These are phyloP conservation scores for Pyrenochaeta sp. DNA, from an alignment of 2,329 filamentous ascomycete genomes.

Conservation along the genomic window DNA sequence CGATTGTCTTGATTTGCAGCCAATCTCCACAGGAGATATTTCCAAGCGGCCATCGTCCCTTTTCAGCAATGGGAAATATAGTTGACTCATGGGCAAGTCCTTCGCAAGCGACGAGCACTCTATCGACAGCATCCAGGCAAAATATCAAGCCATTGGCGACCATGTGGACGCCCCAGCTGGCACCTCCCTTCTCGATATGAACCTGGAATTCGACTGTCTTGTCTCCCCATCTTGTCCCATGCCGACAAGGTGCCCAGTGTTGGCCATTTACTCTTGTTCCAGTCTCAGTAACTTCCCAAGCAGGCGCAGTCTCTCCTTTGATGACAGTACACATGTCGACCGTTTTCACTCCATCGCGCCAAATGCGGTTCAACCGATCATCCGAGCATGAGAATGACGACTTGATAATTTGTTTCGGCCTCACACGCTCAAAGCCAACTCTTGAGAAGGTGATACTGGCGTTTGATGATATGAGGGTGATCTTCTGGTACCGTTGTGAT, in stretches of 20 bases:
- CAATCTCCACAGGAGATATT: slow-evolving; percentile 1
- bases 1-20: slow-evolving; percentile 7
- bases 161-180: slow-evolving; percentile 18
- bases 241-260: slow-evolving; percentile 16
- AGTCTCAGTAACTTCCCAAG: slow-evolving; percentile 10
- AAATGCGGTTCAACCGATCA: slow-evolving; percentile 9
- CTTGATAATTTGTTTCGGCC: not conserved
- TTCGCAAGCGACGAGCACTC: slow-evolving; percentile 9
- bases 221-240: slow-evolving; percentile 12
- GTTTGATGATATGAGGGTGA: slow-evolving; percentile 1
- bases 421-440: slow-evolving; percentile 9
- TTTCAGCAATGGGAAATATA: slow-evolving; percentile 10
- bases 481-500: slow-evolving; percentile 16
- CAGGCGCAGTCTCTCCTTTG: slow-evolving; percentile 9
- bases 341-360: slow-evolving; percentile 11
- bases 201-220: slow-evolving; percentile 10
- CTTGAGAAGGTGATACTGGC: slow-evolving; percentile 7
- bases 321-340: slow-evolving; percentile 14
- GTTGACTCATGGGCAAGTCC: slow-evolving; percentile 11
- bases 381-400: slow-evolving; percentile 9
- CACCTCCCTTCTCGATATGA: slow-evolving; percentile 5
- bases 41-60: slow-evolving; percentile 8
- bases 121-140: slow-evolving; percentile 7
- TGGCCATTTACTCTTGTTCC: slow-evolving; percentile 11
- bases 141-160: slow-evolving; percentile 17